phyloP scores from a whole-genome alignment of 768 basidiomycete species.

The Nevesoporus exiguus region DNA sequence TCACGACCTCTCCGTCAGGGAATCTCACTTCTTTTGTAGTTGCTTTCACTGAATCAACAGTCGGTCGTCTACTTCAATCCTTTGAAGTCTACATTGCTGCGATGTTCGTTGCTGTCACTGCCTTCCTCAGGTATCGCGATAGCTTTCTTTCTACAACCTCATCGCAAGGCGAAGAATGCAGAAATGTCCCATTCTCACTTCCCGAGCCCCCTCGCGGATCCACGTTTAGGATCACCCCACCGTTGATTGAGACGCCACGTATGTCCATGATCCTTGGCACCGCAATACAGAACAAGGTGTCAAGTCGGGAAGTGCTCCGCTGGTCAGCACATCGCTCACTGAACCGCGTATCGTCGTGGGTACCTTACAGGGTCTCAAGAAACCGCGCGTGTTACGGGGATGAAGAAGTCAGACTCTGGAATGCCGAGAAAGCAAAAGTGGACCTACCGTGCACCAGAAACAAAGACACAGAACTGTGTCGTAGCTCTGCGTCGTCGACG shows the following conservation, averaged over 20 bases:
- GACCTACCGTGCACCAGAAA: conserved; percentile 5
- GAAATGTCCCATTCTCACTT: conserved; percentile 12
- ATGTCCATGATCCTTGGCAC: conserved; percentile 16
- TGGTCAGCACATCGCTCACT: conserved; percentile 22
- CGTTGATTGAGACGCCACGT: conserved; percentile 24
- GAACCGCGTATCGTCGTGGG: conserved; percentile 38
- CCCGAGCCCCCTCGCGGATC: conserved; percentile 28
- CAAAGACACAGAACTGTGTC: background rate
- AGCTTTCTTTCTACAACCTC: background rate
- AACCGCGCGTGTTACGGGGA: conserved; percentile 20
- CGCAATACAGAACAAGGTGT: conserved; percentile 3
- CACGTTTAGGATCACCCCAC: conserved; percentile 23
- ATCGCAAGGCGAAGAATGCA: background rate
- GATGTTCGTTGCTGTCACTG: conserved; percentile 50
- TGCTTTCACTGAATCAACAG: conserved; percentile 61
- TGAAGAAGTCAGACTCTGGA: conserved; percentile 34
- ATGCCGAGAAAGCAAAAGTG: conserved; percentile 29
- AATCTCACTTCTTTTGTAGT: conserved; percentile 38
- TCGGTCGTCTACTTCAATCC: conserved; percentile 67
- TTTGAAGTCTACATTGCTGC: conserved; percentile 61
- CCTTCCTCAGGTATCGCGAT: conserved; percentile 32
- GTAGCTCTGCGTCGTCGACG: conserved; percentile 2
- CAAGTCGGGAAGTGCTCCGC: conserved; percentile 13
- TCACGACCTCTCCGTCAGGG: background rate
- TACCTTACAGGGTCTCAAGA: conserved; percentile 30